Base-by-base conservation (phyloP, 169 alveolate genomes). In the Pseudocohnilembus persalinus region DNA sequence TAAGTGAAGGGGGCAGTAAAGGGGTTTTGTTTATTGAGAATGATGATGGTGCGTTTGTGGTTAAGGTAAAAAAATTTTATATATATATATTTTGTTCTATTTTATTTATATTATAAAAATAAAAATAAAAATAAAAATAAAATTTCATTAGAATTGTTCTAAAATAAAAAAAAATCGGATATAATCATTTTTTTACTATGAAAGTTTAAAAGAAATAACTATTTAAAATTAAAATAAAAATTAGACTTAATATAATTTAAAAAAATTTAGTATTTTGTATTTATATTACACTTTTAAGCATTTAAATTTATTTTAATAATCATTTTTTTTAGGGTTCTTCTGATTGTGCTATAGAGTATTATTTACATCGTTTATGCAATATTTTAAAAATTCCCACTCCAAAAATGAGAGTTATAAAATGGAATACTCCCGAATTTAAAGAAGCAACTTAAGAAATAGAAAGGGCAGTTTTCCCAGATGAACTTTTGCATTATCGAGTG, bases 21-120 rank as follows among this genome's bases (percentile, higher is more conserved):
- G 84, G 84, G 31, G 84, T 79, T 0, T 29, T 79, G n/a, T 79
- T 79, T 64, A 63, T 79, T 0, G 84, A 79, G 63, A 34, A 74
- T 24, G 84, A 79, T n/a, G 84, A 79, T n/a, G 84, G 84, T 29
- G 84, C 84, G 34, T 29, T 79, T 0, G 84, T 79, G 0, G 84
- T 79, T 25, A 79, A 79, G 68, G 68, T 49, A 49, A 20, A 49
- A 49, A 4, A 49, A 49, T 11, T 49, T 11, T 11, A 49, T 49
- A 49, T 11, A 49, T 49, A 4, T 11, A n/a, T n/a, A n/a, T n/a
- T n/a, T n/a, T n/a, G n/a, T n/a, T n/a, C n/a, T n/a, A n/a, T n/a
- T n/a, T n/a, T n/a, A n/a, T n/a, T n/a, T n/a, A n/a, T n/a, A n/a
- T n/a, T n/a, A n/a, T n/a, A n/a, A n/a, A n/a, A n/a, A n/a, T n/a